Base-by-base conservation (phyloP, 805 yeast genomes). In the Hanseniaspora vineae region DNA sequence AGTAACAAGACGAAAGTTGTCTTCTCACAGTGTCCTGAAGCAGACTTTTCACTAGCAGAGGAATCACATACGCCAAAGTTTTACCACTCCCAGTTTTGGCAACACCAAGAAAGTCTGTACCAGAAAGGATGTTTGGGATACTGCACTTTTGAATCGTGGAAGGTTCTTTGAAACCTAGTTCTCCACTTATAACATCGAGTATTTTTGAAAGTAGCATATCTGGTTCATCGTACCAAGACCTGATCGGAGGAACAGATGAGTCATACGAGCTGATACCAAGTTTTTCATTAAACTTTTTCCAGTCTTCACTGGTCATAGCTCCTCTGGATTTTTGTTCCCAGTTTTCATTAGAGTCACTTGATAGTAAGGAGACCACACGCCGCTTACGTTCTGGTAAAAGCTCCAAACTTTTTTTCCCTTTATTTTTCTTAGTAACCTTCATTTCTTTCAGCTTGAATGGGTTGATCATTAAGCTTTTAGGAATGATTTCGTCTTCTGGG, bases 31-130 rank as follows among this genome's bases (percentile, higher is more conserved):
- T 87, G 1, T 74, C 67, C 49, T 96, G 72, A 9, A 66, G 63
- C 14, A 71, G 66, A 45, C 89, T 68, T 2, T 77, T 66, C 50
- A 89, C 88, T 2, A 92, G 71, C 9, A 92, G 73, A 1, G 98
- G 97, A 2, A 90, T 72, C 45, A 78, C 72, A 58, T 90, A 90
- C 2, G 96, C 94, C 48, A 92, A 68, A 0, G 98, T 90, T 60
- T 90, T 90, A 57, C 98, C 98, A 0, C 95, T 84, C 39, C 98
- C 98, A 0, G 98, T 90, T 11, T 92, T 82, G n/a, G 98, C 98
- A 60, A 90, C 90, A 49, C 98, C 98, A 54, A 92, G 79, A 3
- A 92, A 83, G 62, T 90, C 97, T 67, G 88, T 81, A 60, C 81
- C 84, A 11, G 40, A 37, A 10, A 37, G 80, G 23, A 81, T 66